phyloP scores from a whole-genome alignment of 306 rosid species.

The Chamaecrista fasciculata region DNA sequence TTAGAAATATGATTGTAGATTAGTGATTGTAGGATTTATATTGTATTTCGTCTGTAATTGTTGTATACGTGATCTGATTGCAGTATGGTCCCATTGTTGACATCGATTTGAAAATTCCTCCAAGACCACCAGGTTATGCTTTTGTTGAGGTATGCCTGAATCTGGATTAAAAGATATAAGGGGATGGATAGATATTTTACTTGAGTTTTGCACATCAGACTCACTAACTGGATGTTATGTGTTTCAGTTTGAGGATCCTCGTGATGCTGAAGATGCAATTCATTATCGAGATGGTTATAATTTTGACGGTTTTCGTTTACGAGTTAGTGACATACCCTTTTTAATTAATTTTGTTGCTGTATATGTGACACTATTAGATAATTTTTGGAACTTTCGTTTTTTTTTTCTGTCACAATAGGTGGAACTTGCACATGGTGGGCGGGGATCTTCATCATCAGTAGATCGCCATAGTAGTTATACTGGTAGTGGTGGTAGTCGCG shows the following conservation, averaged over 20 bases:
- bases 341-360: not conserved
- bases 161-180: not conserved
- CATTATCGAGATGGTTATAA: constrained; percentile 49
- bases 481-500: constrained; percentile 48
- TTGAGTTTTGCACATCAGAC: not conserved
- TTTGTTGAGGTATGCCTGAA: constrained; percentile 58
- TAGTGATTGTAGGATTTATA: not conserved
- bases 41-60: not conserved
- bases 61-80: not conserved
- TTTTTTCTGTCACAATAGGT: constrained; percentile 35
- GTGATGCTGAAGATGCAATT: constrained; percentile 58
- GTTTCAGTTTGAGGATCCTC: constrained; percentile 51
- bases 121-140: constrained; percentile 68
- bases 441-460: constrained; percentile 49
- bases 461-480: constrained; percentile 45
- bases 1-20: not conserved
- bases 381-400: not conserved
- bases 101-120: constrained; percentile 66
- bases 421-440: constrained; percentile 59
- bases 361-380: not conserved
- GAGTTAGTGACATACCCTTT: constrained; percentile 31
- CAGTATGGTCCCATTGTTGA: constrained; percentile 21
- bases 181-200: not conserved
- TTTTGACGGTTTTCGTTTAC: constrained; percentile 48
- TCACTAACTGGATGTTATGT: not conserved